phyloP scores from a whole-genome alignment of 495 filamentous ascomycete species.

The Penicillium angulare region DNA sequence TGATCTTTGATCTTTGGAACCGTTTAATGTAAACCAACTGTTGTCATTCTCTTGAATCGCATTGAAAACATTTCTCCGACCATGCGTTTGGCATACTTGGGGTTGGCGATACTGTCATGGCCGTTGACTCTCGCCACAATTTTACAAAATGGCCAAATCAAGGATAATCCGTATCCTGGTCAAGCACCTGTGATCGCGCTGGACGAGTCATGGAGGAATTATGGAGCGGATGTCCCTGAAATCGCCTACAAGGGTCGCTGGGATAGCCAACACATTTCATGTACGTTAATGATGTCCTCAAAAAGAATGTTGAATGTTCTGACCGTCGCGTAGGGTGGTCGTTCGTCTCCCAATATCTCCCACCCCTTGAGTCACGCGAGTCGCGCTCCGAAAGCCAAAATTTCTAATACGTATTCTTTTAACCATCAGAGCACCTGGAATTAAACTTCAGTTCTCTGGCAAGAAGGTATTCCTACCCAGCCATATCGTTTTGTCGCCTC shows the following conservation, averaged over 20 bases:
- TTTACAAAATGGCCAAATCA: slow-evolving; percentile 61
- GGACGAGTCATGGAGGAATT: slow-evolving; percentile 46
- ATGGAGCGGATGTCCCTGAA: slow-evolving; percentile 54
- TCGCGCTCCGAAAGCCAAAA: too few species aligned
- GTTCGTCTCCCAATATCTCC: slow-evolving; percentile 23
- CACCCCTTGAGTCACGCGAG: neutral
- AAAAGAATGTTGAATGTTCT: slow-evolving; percentile 2
- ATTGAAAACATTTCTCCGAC: too few species aligned
- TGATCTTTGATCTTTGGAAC: neutral
- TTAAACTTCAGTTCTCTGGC: slow-evolving; percentile 66
- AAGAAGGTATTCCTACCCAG: slow-evolving; percentile 37
- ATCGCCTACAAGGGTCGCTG: slow-evolving; percentile 70
- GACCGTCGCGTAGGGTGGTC: slow-evolving; percentile 36
- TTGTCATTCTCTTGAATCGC: too few species aligned
- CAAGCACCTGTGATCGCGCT: slow-evolving; percentile 23
- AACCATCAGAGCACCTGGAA: slow-evolving; percentile 50
- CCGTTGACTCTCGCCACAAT: slow-evolving; percentile 44
- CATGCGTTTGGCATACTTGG: slow-evolving; percentile 17
- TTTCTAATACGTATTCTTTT: slow-evolving; percentile 3
- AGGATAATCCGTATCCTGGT: slow-evolving; percentile 36
- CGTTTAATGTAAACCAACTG: too few species aligned
- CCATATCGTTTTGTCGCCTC: neutral
- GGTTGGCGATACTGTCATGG: slow-evolving; percentile 15
- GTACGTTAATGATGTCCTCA: slow-evolving; percentile 44
- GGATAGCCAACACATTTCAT: slow-evolving; percentile 65